phyloP scores from a whole-genome alignment of 805 yeast species.

The Helenozyma baotianmanensis region DNA sequence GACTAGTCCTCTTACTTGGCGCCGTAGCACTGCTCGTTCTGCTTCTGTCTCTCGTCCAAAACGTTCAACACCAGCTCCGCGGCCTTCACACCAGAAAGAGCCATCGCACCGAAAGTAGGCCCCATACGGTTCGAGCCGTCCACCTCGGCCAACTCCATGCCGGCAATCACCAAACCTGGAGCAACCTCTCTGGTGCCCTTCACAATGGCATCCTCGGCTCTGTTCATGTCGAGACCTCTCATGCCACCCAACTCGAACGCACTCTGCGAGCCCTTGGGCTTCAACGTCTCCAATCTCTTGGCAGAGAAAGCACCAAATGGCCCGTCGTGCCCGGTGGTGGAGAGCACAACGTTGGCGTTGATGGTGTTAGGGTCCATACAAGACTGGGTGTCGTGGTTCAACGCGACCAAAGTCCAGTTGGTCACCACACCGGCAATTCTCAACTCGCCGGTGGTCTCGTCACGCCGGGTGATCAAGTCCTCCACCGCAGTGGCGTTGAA shows the following conservation, averaged over 20 bases:
- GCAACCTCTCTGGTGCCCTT: conserved; percentile 61
- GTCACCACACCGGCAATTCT: conserved; percentile 78
- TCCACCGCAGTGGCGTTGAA: conserved; percentile 81
- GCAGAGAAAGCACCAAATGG: conserved; percentile 79
- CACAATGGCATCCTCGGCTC: conserved; percentile 72
- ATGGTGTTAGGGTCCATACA: conserved; percentile 84
- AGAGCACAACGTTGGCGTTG: conserved; percentile 58
- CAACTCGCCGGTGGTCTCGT: conserved; percentile 49
- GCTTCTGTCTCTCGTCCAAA: conserved; percentile 32
- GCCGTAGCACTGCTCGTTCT: conserved; percentile 21
- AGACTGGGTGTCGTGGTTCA: conserved; percentile 71
- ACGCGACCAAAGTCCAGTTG: conserved; percentile 75
- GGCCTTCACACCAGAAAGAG: conserved; percentile 71
- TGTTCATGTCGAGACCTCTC: conserved; percentile 78
- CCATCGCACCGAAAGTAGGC: conserved; percentile 82
- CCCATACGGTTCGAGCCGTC: conserved; percentile 82
- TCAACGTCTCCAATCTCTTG: conserved; percentile 47
- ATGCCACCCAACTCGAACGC: conserved; percentile 52
- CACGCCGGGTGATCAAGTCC: conserved; percentile 70
- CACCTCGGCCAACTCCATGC: conserved; percentile 76
- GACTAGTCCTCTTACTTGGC: neutral
- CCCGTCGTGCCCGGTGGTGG: conserved; percentile 80
- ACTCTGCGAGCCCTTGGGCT: conserved; percentile 28
- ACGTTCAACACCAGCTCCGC: conserved; percentile 51
- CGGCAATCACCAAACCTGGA: conserved; percentile 64